Base-by-base conservation (phyloP, 1,139 yeast genomes). In the Geotrichum phurueaensis region DNA sequence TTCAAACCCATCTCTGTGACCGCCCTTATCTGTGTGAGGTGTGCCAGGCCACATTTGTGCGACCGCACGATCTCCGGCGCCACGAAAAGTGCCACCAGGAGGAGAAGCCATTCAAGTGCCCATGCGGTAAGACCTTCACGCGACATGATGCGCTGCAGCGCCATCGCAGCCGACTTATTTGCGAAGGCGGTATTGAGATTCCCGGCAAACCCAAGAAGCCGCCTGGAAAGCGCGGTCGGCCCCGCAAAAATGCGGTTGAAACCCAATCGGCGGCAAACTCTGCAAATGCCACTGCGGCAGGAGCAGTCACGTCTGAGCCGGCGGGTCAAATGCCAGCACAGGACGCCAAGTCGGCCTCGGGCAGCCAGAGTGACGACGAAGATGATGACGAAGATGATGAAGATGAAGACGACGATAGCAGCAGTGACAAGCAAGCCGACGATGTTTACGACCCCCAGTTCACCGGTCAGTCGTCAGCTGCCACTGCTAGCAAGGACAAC, bases 1-100 rank as follows among this genome's bases (percentile, higher is more conserved):
- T 95, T 61, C 99, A 95, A 72, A 95, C 99, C 0, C 99, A 95
- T 78, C 77, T 95, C 59, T 86, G 95, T 72, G 99, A 95, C 73
- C 79, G 98, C 61, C 99, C 99, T 4, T 85, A 87, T 69, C 64
- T 73, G 2, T 88, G 94, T 72, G 83, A 84, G 3, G 67, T 68
- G 13, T 83, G 86, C 68, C 74, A 75, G 6, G 86, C 89, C 65
- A 80, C 85, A 56, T 89, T 89, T 75, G 96, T 89, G 18, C 78
- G 96, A 54, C 97, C 95, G 66, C 99, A 95, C 71, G 99, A 95
- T 74, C 79, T 95, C 68, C 84, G 91, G 63, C 82, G 99, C 64
- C 99, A 95, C 70, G 85, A 84, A 64, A 91, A 90, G 71, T 89
- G 94, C 23, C 99, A 95, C 70, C 81, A 84, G 63, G 73, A 69